phyloP scores from a whole-genome alignment of 1,284 basidiomycete species.

The Erythrobasidium hasegawianum region DNA sequence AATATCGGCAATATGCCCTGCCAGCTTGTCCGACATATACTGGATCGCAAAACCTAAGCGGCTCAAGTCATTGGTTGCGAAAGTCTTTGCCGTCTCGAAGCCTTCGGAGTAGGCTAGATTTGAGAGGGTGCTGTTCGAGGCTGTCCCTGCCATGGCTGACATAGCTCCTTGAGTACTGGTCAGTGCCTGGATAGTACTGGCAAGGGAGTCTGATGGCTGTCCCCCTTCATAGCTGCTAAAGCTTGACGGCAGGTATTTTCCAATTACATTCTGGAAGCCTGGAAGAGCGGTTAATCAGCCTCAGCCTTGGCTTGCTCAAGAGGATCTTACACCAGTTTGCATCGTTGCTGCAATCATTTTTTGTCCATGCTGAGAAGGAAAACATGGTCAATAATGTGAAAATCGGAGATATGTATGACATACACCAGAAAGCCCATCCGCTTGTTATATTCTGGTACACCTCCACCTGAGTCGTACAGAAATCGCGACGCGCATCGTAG shows the following conservation, averaged over 20 bases:
- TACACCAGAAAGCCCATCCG: slow-evolving; percentile 3
- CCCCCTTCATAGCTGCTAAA: background rate
- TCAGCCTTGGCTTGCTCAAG: too few relatives aligned
- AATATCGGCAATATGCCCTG: background rate
- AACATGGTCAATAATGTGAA: too few relatives aligned
- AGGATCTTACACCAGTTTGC: background rate
- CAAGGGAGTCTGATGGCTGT: background rate
- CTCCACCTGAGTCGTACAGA: background rate
- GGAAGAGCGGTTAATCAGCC: too few relatives aligned
- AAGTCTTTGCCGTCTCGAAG: background rate
- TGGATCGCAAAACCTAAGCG: background rate
- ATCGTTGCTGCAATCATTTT: background rate
- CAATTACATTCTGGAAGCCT: background rate
- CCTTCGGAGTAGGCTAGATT: background rate
- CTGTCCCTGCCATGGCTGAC: background rate
- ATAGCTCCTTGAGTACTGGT: too few relatives aligned
- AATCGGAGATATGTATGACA: too few relatives aligned
- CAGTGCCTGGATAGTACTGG: too few relatives aligned
- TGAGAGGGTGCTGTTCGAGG: background rate
- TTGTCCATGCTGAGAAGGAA: background rate
- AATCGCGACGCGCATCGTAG: background rate
- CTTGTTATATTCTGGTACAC: background rate
- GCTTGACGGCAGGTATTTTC: background rate
- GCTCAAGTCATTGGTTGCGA: background rate
- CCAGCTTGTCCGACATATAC: background rate